Conservation (phyloP, 768 basidiomycete genomes). For the Tylopilus vinaceipallidus region DNA sequence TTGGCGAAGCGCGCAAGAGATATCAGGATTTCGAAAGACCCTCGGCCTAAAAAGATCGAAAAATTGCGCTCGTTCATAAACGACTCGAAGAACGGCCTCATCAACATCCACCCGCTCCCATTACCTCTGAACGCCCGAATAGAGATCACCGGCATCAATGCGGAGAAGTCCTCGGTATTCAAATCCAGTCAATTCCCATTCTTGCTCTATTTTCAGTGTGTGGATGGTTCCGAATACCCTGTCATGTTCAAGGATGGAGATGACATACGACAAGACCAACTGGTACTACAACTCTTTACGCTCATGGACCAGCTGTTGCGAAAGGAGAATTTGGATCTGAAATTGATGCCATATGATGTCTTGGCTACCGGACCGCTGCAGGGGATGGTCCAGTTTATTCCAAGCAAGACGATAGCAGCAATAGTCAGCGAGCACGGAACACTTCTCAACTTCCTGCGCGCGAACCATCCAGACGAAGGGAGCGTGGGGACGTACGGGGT, state of each 20-base stretch:
- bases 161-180: conserved; percentile 94
- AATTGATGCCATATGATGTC: conserved; percentile 88
- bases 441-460: conserved; percentile 83
- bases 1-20: conserved; percentile 86
- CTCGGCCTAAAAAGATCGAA: conserved; percentile 96
- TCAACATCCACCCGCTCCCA: conserved; percentile 75
- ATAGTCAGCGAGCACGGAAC: conserved; percentile 92
- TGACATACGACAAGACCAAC: conserved; percentile 97
- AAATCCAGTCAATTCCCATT: conserved; percentile 96
- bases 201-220: conserved; percentile 84
- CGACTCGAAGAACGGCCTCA: conserved; percentile 84
- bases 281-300: conserved; percentile 97
- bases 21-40: conserved; percentile 85
- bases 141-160: conserved; percentile 79
- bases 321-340: conserved; percentile 94
- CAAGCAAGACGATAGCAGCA: conserved; percentile 92
- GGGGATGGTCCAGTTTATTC: conserved; percentile 96
- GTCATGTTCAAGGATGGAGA: conserved; percentile 99
- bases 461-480: conserved; percentile 88
- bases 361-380: conserved; percentile 88
- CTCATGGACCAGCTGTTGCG: conserved; percentile 93
- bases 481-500: conserved; percentile 94
- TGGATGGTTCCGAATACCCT: conserved; percentile 83
- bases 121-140: conserved; percentile 89
- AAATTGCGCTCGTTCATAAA: conserved; percentile 82